Base-by-base conservation (phyloP, 2,329 filamentous ascomycete genomes). In the Emericellopsis cladophorae region DNA sequence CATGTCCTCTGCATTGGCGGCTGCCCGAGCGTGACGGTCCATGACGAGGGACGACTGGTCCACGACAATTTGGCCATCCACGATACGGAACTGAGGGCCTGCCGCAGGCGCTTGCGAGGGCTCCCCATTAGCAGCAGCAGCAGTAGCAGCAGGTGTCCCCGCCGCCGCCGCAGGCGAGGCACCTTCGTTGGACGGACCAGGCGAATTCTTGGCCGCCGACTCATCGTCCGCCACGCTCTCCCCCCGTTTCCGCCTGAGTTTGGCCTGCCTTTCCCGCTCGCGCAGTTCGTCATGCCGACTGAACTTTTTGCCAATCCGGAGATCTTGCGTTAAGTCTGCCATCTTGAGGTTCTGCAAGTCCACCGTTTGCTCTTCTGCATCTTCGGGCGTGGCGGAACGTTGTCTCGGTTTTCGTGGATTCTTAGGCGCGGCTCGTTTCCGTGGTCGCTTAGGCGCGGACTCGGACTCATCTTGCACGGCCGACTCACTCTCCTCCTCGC, bases 251-350 rank as follows among this genome's bases (percentile, higher is more conserved):
- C 47, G 49, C 40, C 56, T 60, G 16, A 56, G 37, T 18, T 55
- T 55, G n/a, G 51, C 51, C 41, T 67, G 62, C 39, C 72, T 63
- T 60, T 85, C 73, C 35, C 84, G 76, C 48, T 79, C 70, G 34
- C 78, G 75, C 50, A 92, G 79, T 51, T 83, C 78, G 50, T 79
- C 76, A 49, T 87, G 83, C 4, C 80, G 73, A 51, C 79, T 80
- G 42, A 86, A 89, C 44, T 81, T 79, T 55, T 83, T 84, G 43
- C 85, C 85, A 42, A 81, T 80, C 18, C 72, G 70, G 40, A 83
- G 64, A 51, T 86, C 81, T 45, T 72, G 75, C 39, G 77, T 84
- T 4, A 92, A 61, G 43, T 87, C 81, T 35, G 70, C 73, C 78
- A 92, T 86, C 41, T 76, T 84, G 22, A 84, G 70, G 4, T 70